Conservation (phyloP, 345 rosid species). For the Limnanthes douglasii region DNA sequence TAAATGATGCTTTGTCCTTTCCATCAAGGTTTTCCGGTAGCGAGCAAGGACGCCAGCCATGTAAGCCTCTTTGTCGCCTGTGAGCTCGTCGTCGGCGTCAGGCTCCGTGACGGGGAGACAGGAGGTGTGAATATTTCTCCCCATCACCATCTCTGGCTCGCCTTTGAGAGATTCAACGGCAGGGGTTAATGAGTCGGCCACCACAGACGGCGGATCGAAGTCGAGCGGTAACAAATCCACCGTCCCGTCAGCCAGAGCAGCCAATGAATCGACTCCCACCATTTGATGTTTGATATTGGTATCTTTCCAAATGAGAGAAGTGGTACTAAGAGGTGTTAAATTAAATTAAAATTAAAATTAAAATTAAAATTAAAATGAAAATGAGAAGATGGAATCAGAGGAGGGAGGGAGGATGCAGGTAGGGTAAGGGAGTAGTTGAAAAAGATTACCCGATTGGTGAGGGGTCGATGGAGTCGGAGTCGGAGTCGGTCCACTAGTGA, state of each 20-base stretch:
- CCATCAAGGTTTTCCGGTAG: slow-evolving; percentile 56
- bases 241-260: slow-evolving; percentile 4
- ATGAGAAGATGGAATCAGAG: too few relatives aligned
- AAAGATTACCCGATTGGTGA: too few relatives aligned
- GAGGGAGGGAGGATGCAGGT: too few relatives aligned
- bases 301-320: too few relatives aligned
- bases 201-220: slow-evolving; percentile 32
- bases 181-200: slow-evolving; percentile 34
- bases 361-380: too few relatives aligned
- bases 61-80: slow-evolving; percentile 88
- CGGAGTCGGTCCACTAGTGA: too few relatives aligned
- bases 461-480: too few relatives aligned
- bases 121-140: slow-evolving; percentile 69
- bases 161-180: slow-evolving; percentile 10
- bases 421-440: too few relatives aligned
- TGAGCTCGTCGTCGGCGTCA: slow-evolving; percentile 67
- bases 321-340: too few relatives aligned
- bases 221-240: slow-evolving; percentile 15
- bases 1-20: slow-evolving; percentile 74
- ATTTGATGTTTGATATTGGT: too few relatives aligned
- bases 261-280: background rate
- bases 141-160: slow-evolving; percentile 59
- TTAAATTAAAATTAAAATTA: too few relatives aligned
- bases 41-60: slow-evolving; percentile 94
- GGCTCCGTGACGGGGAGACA: slow-evolving; percentile 85